These are phyloP conservation scores for Stephania japonica DNA, from an alignment of 164 flowering plant species.

Conservation along the genomic window DNA sequence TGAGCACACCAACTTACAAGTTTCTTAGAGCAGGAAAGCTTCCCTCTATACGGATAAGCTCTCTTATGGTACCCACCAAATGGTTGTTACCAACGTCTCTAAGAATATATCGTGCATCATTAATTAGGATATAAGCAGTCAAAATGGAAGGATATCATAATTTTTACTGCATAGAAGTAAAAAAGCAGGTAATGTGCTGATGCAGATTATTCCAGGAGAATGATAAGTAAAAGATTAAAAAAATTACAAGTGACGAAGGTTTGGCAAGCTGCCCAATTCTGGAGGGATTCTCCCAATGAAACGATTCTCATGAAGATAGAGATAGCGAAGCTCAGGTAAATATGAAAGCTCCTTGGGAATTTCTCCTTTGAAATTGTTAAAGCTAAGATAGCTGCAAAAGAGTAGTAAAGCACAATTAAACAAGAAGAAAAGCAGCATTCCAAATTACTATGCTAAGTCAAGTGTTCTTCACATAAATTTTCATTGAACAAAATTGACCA, in stretches of 20 bases:
- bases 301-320: slow-evolving; percentile 88
- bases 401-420: background rate
- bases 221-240: slow-evolving; percentile 1
- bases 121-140: background rate
- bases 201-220: background rate
- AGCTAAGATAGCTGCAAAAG: slow-evolving; percentile 78
- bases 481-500: background rate
- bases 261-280: slow-evolving; percentile 74
- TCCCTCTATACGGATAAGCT: slow-evolving; percentile 79
- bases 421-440: background rate
- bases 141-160: background rate
- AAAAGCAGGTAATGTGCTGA: background rate
- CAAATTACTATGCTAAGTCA: background rate
- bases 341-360: slow-evolving; percentile 93
- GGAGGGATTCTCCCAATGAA: slow-evolving; percentile 80
- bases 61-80: slow-evolving; percentile 90
- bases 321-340: slow-evolving; percentile 85
- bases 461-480: background rate
- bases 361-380: slow-evolving; percentile 92
- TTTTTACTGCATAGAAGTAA: background rate
- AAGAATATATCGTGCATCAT: slow-evolving; percentile 6
- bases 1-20: slow-evolving; percentile 48
- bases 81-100: slow-evolving; percentile 97
- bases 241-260: slow-evolving; percentile 76
- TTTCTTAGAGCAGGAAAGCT: slow-evolving; percentile 91